Percentiles rank a stretch among this genome's conserved stretches.
Conservation (phyloP, 192 early-diverging fungal species). For the Entophlyctis luteolus region DNA sequence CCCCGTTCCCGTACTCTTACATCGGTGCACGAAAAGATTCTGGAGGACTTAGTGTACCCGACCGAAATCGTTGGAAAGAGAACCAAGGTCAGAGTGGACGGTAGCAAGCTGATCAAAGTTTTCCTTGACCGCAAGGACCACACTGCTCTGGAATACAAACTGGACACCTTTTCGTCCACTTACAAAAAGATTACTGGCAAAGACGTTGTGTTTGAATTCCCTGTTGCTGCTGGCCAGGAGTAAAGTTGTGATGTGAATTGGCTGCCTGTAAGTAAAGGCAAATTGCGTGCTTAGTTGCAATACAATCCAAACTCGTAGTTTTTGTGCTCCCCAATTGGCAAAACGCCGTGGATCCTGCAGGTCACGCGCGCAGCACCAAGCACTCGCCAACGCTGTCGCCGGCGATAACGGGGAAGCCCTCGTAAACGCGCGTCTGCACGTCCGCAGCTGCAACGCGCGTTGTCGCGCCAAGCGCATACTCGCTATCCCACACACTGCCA, state of each 20-base stretch:
- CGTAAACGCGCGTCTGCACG: background rate
- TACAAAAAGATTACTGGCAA: constrained; percentile 96
- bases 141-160: constrained; percentile 96
- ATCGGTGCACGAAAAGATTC: constrained; percentile 90
- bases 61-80: constrained; percentile 99
- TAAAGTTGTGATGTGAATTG: constrained; percentile 22
- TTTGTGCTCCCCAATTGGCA: too few relatives aligned
- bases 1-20: constrained; percentile 96
- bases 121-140: constrained; percentile 98
- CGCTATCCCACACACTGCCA: too few relatives aligned
- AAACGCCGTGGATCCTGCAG: constrained; percentile 5
- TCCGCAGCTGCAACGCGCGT: too few relatives aligned
- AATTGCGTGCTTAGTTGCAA: too few relatives aligned
- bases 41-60: constrained; percentile 97
- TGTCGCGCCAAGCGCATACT: too few relatives aligned
- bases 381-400: constrained; percentile 7
- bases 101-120: constrained; percentile 87
- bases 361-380: background rate
- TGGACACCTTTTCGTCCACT: constrained; percentile 92
- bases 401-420: constrained; percentile 11
- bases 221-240: constrained; percentile 45
- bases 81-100: constrained; percentile 93
- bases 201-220: constrained; percentile 98
- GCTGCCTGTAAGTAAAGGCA: too few relatives aligned
- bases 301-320: too few relatives aligned